Evolutionary conservation across 1,284 basidiomycete species (phyloP), one percentile per base, ranked within the genome.

Genomic region (Sporisorium iseilematis-ciliati): DNA sequence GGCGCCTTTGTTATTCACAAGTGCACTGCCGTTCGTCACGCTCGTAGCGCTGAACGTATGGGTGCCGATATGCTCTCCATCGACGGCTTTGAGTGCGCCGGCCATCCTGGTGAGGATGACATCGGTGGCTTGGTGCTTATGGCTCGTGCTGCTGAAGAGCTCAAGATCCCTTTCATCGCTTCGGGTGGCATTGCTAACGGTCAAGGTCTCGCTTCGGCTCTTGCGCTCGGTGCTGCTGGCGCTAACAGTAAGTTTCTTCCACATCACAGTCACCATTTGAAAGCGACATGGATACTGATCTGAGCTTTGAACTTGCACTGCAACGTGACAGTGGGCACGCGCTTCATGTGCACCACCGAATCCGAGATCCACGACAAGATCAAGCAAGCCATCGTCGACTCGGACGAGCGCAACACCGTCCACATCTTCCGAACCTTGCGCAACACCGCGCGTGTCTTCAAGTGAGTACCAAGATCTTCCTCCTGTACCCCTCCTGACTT

Each of bases 71-170:
- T 93, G 56, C 84, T 97, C 31, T 79, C 76, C 46, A 84, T 84
- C 54, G 83, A 84, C 53, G 83, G 83, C 25, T 81, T 80, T 33
- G 83, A 93, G 56, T 92, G 92, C 82, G 93, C 94, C 41, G 95
- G 95, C 31, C 94, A 97, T 85, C 95, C 94, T 6, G 95, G 95
- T 69, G 95, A 97, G 84, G 93, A 97, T 62, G 95, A 97, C 85
- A 92, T 97, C 38, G 93, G 93, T 11, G 93, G 93, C 6, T 83
- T 97, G n/a, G 91, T 97, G 5, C 86, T 97, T 85, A 92, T 94
- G 78, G 95, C 95, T 2, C 89, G 94, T 57, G 94, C 95, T 1
- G 92, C 92, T 2, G 90, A 93, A 81, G 92, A 95, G 80, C 87
- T 97, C 64, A 90, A 90, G 57, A 88, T 92, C 50, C 95, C 95